phyloP scores from a whole-genome alignment of 2,329 filamentous ascomycete genomes.

The Penicillium sumatraense region DNA sequence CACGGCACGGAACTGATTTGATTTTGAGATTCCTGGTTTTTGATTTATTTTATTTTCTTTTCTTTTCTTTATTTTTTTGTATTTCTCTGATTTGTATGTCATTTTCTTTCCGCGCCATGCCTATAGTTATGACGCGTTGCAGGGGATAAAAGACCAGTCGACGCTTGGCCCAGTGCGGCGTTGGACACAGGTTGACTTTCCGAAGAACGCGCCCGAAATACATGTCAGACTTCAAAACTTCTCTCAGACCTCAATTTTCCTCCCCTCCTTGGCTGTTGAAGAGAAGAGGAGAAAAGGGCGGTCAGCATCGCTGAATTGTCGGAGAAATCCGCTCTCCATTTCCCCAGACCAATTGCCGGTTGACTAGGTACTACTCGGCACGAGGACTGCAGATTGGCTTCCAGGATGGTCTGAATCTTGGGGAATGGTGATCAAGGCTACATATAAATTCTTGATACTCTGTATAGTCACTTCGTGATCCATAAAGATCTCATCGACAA shows the following conservation, averaged over 20 bases:
- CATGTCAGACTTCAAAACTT: background rate
- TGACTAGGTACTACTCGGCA: background rate
- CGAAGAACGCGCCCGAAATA: conserved; percentile 28
- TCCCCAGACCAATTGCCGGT: conserved; percentile 6
- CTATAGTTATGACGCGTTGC: conserved; percentile 22
- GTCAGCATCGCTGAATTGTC: conserved; percentile 12
- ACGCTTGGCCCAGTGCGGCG: background rate
- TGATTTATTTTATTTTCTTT: background rate
- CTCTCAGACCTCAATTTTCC: background rate
- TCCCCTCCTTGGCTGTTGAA: background rate
- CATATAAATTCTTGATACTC: background rate
- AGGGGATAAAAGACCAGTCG: background rate
- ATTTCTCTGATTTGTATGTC: conserved; percentile 4
- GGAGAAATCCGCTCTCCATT: conserved; percentile 15
- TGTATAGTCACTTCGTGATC: background rate
- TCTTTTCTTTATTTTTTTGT: background rate
- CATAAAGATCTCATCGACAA: background rate
- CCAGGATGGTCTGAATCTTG: background rate
- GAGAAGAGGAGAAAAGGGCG: conserved; percentile 13
- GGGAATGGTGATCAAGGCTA: background rate
- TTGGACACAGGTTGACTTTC: conserved; percentile 8
- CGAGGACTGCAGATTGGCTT: background rate
- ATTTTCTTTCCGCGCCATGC: conserved; percentile 3
- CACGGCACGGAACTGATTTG: conserved; percentile 16
- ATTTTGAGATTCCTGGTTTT: background rate